These are phyloP conservation scores for Suillus ampliporus DNA, from an alignment of 768 basidiomycete species.

Conservation along the genomic window DNA sequence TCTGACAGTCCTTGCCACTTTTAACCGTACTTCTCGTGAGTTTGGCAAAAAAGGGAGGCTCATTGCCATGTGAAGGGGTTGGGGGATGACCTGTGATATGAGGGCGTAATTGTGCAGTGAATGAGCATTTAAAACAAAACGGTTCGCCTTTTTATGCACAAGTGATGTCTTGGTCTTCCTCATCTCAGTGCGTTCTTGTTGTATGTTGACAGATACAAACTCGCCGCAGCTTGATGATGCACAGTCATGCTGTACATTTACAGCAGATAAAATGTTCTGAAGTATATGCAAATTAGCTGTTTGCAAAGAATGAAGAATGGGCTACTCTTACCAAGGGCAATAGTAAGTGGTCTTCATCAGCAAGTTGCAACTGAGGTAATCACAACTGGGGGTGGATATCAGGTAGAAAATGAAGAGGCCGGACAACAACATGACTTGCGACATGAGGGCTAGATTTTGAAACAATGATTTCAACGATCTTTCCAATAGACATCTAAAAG, in stretches of 20 bases:
- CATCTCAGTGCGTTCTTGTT: constrained; percentile 20
- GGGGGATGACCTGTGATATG: constrained; percentile 8
- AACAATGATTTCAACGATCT: constrained; percentile 13
- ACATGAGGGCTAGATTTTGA: neutral
- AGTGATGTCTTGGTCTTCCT: constrained; percentile 10
- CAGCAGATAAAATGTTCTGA: constrained; percentile 23
- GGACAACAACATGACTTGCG: constrained; percentile 8
- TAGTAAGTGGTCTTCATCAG: constrained; percentile 7
- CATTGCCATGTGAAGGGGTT: constrained; percentile 3
- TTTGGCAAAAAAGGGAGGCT: neutral
- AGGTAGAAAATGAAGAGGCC: constrained; percentile 10
- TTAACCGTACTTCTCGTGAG: neutral
- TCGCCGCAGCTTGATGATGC: neutral
- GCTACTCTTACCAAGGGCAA: neutral
- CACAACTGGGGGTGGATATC: constrained; percentile 12
- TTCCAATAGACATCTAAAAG: constrained; percentile 10
- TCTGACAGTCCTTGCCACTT: neutral
- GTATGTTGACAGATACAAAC: neutral
- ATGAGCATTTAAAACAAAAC: constrained; percentile 19
- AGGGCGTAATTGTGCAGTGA: constrained; percentile 17
- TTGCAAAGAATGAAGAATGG: too few relatives aligned
- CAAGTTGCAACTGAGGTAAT: constrained; percentile 11
- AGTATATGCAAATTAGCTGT: neutral
- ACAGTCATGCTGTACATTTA: constrained; percentile 31
- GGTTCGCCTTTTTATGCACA: constrained; percentile 6